Base-by-base conservation (phyloP, 2,329 filamentous ascomycete genomes). In the Elsinoe fawcettii region DNA sequence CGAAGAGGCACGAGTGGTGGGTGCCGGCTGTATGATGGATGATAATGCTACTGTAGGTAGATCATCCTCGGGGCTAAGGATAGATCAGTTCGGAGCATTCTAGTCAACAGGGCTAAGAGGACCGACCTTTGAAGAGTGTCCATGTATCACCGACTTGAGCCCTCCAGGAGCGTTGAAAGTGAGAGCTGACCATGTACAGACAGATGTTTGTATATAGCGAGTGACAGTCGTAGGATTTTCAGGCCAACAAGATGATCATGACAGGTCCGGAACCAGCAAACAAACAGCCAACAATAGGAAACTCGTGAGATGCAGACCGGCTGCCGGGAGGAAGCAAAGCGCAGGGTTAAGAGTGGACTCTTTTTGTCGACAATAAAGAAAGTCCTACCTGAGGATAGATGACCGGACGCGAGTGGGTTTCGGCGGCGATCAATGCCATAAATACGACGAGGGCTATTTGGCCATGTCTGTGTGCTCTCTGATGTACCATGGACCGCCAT, bases 341-440 rank as follows among this genome's bases (percentile, higher is more conserved):
- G 41, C 16, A 25, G 34, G 49, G 30, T 34, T 18, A 53, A 23
- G 32, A 39, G 34, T n/a, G n/a, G 20, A 39, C 5, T 20, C 7
- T 20, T 30, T n/a, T n/a, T n/a, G n/a, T n/a, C 12, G 44, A 49
- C 30, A 32, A 49, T 49, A 53, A 53, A 16, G 18, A 37, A n/a
- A 53, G 49, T 53, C 49, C 49, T 53, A 53, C 49, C 49, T 53
- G 49, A 53, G 49, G 49, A 53, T 30, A 25, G 49, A 39, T 53
- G 49, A 39, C 49, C 34, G 49, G 49, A 51, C 49, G 34, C 18
- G 49, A 37, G 49, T 53, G 49, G 49, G 30, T 27, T 23, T 39
- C 22, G 27, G 32, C 49, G 49, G 49, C 49, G 49, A 53, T 39
- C 49, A 53, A 53, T 53, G 49, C 49, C 49, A 53, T 53, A 53